Evolutionary conservation across 2,329 filamentous ascomycete species (phyloP).

Genomic region (Grosmannia clavigera): DNA sequence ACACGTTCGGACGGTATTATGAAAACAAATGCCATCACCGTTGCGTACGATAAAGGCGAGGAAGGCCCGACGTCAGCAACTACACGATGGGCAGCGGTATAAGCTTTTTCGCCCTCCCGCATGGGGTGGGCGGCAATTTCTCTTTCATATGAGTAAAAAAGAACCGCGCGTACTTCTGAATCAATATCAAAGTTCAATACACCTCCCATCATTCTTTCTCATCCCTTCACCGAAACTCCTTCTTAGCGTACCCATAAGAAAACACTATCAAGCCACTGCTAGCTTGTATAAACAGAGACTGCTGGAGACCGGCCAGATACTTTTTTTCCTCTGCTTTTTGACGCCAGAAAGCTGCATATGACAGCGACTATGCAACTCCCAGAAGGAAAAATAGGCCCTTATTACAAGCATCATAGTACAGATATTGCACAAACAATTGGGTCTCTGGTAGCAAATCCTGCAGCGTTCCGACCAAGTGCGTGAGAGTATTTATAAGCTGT

Average conservation of each 20-base stretch:
- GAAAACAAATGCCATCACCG: not conserved
- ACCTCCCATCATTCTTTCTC: not conserved
- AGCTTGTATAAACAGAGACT: too few relatives aligned
- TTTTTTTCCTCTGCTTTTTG: not conserved
- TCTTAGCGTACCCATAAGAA: too few relatives aligned
- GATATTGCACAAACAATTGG: slow-evolving; percentile 1
- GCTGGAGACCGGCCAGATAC: not conserved
- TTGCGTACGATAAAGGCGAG: not conserved
- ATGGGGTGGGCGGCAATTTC: too few relatives aligned
- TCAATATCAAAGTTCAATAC: not conserved
- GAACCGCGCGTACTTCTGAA: not conserved
- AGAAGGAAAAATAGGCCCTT: slow-evolving; percentile 8
- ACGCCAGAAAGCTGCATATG: not conserved
- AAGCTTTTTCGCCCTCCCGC: not conserved
- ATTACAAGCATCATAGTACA: slow-evolving; percentile 8
- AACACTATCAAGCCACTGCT: too few relatives aligned
- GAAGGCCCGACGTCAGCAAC: not conserved
- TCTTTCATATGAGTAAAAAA: not conserved
- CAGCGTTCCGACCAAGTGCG: slow-evolving; percentile 7
- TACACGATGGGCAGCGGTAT: not conserved
- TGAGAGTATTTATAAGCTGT: slow-evolving; percentile 4
- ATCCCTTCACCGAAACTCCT: too few relatives aligned
- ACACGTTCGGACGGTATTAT: not conserved
- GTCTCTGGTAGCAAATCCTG: slow-evolving; percentile 2
- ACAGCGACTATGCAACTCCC: not conserved